These are phyloP conservation scores for Mycena latifolia DNA, from an alignment of 768 basidiomycete species.

Conservation along the genomic window DNA sequence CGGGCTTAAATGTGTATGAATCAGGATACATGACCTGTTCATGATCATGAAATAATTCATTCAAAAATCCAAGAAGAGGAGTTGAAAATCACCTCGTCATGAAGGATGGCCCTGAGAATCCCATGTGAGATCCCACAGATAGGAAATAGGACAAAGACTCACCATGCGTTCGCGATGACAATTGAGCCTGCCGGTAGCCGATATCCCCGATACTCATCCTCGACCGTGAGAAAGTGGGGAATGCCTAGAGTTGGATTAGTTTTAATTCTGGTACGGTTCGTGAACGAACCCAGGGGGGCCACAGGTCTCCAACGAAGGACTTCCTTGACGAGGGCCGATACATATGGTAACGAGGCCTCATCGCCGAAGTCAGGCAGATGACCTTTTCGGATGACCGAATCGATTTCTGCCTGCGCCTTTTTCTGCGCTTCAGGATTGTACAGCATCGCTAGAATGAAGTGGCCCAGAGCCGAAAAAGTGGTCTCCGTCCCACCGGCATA, in stretches of 20 bases:
- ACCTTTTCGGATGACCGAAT: constrained; percentile 42
- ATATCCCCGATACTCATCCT: constrained; percentile 51
- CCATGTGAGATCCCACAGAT: too few species aligned
- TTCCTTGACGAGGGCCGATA: constrained; percentile 9
- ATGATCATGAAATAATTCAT: neutral
- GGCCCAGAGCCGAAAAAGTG: neutral
- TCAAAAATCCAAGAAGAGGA: too few species aligned
- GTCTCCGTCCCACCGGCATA: neutral
- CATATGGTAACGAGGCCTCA: constrained; percentile 39
- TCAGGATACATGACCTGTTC: constrained; percentile 46
- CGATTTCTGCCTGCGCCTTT: constrained; percentile 48
- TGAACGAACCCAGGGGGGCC: constrained; percentile 11
- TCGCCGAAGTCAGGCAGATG: constrained; percentile 43
- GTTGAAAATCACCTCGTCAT: neutral
- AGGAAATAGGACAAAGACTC: neutral
- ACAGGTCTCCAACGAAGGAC: constrained; percentile 21
- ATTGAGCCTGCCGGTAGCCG: constrained; percentile 47
- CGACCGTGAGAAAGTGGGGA: constrained; percentile 45
- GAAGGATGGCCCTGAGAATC: neutral
- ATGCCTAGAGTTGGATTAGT: constrained; percentile 35
- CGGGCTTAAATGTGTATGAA: constrained; percentile 52
- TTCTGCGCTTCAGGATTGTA: constrained; percentile 40
- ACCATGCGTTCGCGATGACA: constrained; percentile 43
- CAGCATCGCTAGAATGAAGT: neutral
- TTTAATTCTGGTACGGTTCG: too few species aligned